Evolutionary conservation across 2,329 filamentous ascomycete species (phyloP).

Genomic region (Botrytis tulipae): DNA sequence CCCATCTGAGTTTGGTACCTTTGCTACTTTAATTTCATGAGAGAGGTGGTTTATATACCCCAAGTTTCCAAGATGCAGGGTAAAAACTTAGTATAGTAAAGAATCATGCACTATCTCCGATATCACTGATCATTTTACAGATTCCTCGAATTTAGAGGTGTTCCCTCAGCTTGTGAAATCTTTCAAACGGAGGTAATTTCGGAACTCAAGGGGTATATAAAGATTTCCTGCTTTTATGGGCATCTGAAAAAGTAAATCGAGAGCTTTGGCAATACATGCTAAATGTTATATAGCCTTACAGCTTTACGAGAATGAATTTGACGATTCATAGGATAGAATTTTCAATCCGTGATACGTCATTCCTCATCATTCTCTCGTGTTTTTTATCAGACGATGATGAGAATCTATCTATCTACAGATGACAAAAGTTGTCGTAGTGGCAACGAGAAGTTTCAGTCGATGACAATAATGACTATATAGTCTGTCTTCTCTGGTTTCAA

Average conservation of each 20-base stretch:
- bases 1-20: no score
- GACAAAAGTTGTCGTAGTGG: neutral
- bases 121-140: neutral
- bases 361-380: no score
- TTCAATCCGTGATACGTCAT: no score
- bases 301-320: no score
- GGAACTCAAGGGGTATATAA: neutral
- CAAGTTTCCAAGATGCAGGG: neutral
- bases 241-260: no score
- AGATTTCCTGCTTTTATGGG: neutral
- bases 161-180: neutral
- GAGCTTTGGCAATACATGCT: no score
- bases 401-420: neutral
- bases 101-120: fast-evolving
- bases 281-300: no score
- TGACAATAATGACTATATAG: neutral
- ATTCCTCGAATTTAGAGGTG: neutral
- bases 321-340: no score
- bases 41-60: neutral
- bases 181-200: neutral
- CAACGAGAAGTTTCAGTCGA: no score
- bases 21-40: no score
- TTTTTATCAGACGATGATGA: no score
- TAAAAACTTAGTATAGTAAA: fast-evolving
- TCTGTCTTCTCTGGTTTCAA: fast-evolving